phyloP scores from a whole-genome alignment of 768 basidiomycete genomes.

The Rhodocollybia butyracea region DNA sequence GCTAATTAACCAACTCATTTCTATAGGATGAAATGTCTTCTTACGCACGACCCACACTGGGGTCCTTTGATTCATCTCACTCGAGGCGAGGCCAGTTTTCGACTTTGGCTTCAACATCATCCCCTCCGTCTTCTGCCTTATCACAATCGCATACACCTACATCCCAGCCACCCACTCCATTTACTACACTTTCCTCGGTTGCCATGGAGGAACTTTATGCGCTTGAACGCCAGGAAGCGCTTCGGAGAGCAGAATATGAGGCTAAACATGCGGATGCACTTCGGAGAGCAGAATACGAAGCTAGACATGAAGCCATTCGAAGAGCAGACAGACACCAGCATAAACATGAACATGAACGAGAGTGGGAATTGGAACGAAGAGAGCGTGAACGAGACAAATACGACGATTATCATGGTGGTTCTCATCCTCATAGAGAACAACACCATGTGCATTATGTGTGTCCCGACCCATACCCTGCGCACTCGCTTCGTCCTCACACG shows the following conservation, averaged over 20 bases:
- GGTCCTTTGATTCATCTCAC: constrained; percentile 41
- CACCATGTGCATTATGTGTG: background rate
- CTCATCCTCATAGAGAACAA: constrained; percentile 2
- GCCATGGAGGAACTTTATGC: constrained; percentile 90
- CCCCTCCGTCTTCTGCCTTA: constrained; percentile 12
- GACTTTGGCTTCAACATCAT: constrained; percentile 16
- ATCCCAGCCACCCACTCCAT: constrained; percentile 27
- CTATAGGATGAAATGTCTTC: constrained; percentile 40
- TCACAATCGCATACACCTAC: background rate
- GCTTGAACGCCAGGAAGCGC: constrained; percentile 83
- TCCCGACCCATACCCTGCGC: background rate
- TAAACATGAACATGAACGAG: background rate
- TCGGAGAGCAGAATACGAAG: constrained; percentile 71
- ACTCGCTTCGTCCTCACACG: background rate
- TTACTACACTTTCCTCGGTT: constrained; percentile 66
- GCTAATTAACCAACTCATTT: background rate
- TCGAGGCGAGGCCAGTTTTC: constrained; percentile 27
- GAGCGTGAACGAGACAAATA: background rate
- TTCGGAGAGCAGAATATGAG: constrained; percentile 85
- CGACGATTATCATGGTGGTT: background rate
- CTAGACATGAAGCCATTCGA: constrained; percentile 14
- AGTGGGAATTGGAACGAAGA: background rate
- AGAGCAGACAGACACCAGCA: background rate
- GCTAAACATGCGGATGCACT: constrained; percentile 66
- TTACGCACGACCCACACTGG: constrained; percentile 55